Evolutionary conservation across 2,329 filamentous ascomycete species (phyloP).

Genomic region (Aspergillus floridensis): DNA sequence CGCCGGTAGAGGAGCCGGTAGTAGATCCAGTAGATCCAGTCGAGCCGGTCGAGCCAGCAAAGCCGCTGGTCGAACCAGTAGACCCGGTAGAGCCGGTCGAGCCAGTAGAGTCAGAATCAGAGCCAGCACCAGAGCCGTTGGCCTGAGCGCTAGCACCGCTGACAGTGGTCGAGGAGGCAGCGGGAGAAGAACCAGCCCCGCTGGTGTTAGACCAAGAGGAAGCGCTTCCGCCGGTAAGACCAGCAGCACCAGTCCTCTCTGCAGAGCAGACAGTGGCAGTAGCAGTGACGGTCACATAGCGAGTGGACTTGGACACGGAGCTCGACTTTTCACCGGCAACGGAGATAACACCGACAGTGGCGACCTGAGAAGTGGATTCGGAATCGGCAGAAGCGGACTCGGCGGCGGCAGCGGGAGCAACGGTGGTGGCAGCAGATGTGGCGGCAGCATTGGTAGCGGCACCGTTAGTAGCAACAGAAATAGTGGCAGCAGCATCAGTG

Average conservation of each 20-base stretch:
- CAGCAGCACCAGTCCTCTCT: conserved; percentile 3
- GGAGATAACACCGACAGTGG: neutral
- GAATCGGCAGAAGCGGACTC: neutral
- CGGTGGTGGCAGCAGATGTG: neutral
- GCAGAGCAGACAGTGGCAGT: conserved; percentile 23
- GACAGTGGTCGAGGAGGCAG: neutral
- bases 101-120: neutral
- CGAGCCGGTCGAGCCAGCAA: neutral
- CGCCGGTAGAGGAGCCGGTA: neutral
- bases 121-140: neutral
- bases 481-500: neutral
- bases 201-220: neutral
- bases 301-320: conserved; percentile 8
- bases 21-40: neutral
- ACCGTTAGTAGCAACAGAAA: neutral
- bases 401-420: neutral
- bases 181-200: neutral
- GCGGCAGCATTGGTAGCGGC: neutral
- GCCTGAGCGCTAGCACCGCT: neutral
- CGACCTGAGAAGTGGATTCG: conserved; percentile 1
- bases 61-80: neutral
- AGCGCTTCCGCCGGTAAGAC: neutral
- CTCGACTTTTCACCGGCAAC: neutral
- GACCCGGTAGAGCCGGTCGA: neutral
- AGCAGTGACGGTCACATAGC: conserved; percentile 14